Conservation (phyloP, 352 stramenopile genomes). For the Stephanocyclus meneghinianus region DNA sequence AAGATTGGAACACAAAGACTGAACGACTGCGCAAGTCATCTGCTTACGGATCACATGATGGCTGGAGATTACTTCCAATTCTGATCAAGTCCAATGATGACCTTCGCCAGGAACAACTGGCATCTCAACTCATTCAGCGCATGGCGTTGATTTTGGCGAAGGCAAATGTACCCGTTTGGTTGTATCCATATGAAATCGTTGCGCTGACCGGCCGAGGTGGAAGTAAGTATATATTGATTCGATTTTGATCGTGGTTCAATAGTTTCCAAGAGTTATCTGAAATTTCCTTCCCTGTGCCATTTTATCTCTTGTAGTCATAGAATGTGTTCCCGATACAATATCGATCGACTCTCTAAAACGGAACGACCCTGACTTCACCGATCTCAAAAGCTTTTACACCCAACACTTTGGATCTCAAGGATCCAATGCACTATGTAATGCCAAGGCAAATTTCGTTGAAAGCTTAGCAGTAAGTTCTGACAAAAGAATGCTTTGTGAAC, state of each 20-base stretch:
- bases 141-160: constrained; percentile 83
- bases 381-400: constrained; percentile 91
- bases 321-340: constrained; percentile 94
- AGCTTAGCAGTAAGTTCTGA: constrained; percentile 89
- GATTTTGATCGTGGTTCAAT: constrained; percentile 6
- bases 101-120: constrained; percentile 97
- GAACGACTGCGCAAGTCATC: constrained; percentile 77
- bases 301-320: constrained; percentile 84
- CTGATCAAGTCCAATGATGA: constrained; percentile 99
- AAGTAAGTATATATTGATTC: constrained; percentile 36
- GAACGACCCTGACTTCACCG: constrained; percentile 90
- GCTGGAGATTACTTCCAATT: constrained; percentile 87
- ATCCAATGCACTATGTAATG: constrained; percentile 79
- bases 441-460: constrained; percentile 91
- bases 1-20: constrained; percentile 85
- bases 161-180: constrained; percentile 91
- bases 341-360: constrained; percentile 96
- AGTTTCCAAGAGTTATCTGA: neutral
- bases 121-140: constrained; percentile 92
- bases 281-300: neutral
- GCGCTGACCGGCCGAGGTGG: constrained; percentile 90
- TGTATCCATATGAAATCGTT: constrained; percentile 97
- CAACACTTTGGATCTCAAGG: constrained; percentile 86
- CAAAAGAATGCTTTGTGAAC: neutral
- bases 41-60: constrained; percentile 65